A percentile compares a stretch with the other conserved stretches of the same genome.
These are phyloP conservation scores for Myxozyma udenii DNA, from an alignment of 805 yeast species.

Conservation along the genomic window DNA sequence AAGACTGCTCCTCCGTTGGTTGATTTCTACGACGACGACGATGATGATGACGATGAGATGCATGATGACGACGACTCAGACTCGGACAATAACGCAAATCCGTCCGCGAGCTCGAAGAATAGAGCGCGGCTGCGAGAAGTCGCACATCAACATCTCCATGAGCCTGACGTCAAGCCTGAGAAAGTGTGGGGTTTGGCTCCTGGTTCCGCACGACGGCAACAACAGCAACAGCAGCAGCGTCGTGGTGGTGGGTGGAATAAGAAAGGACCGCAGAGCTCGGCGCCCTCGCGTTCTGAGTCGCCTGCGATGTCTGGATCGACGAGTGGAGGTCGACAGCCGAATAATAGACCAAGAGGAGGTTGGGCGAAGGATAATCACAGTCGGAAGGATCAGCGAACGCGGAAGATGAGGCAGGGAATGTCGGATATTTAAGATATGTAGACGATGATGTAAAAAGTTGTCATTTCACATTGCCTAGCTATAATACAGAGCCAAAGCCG, in stretches of 20 bases:
- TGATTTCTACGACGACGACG: not conserved
- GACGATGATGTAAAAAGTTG: not conserved
- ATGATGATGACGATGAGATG: not conserved
- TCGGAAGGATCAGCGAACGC: constrained; percentile 12
- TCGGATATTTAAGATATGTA: not conserved
- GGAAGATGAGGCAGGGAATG: constrained; percentile 15
- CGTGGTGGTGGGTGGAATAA: constrained; percentile 2
- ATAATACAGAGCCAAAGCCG: not conserved
- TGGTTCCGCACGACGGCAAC: not conserved
- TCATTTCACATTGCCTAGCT: not conserved
- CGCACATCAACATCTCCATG: not conserved
- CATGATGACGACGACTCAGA: not conserved
- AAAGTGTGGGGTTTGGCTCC: not conserved
- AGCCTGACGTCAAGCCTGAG: not conserved
- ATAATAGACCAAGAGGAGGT: constrained; percentile 11
- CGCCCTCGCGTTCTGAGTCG: no score
- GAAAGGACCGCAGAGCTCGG: constrained; percentile 1
- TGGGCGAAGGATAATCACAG: constrained; percentile 19
- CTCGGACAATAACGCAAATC: not conserved
- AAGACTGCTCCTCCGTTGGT: no score
- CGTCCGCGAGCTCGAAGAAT: not conserved
- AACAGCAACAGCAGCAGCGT: not conserved
- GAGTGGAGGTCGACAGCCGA: not conserved
- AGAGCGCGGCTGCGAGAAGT: not conserved
- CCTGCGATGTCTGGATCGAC: no score